Conservation (phyloP, 345 rosid genomes). For the Jatropha curcas region DNA sequence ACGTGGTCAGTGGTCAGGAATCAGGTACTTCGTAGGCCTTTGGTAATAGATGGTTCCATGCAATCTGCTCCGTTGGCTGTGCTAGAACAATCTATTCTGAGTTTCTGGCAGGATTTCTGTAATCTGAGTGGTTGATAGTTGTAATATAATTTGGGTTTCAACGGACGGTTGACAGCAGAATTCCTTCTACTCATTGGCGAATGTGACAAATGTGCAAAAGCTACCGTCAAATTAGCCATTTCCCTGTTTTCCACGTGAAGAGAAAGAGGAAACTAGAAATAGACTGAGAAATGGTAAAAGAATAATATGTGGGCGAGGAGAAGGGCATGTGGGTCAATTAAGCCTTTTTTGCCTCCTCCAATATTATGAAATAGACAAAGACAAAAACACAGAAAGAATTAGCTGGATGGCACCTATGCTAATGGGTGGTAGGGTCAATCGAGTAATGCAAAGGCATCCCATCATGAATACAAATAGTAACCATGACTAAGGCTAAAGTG, state of each 20-base stretch:
- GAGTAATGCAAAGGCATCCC: no score
- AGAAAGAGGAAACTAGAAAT: neutral
- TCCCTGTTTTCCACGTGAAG: neutral
- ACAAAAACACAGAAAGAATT: constrained; percentile 9
- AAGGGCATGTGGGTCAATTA: neutral
- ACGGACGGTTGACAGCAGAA: constrained; percentile 12
- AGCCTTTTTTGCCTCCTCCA: no score
- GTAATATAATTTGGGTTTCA: neutral
- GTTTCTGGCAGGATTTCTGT: constrained; percentile 7
- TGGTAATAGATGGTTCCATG: neutral
- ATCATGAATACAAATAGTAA: no score
- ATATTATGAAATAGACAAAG: neutral
- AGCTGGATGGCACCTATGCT: constrained; percentile 41
- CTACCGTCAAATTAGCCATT: neutral
- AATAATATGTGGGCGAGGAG: neutral
- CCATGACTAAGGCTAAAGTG: no score
- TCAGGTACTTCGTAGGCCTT: neutral
- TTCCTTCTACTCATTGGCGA: neutral
- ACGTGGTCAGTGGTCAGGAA: neutral
- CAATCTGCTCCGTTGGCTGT: neutral
- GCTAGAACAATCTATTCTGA: neutral
- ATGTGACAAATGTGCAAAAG: neutral
- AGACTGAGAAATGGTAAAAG: no score
- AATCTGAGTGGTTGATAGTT: neutral
- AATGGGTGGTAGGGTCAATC: constrained; percentile 23